Conservation (phyloP, 768 basidiomycete species). For the Macrolepiota dolichaula region DNA sequence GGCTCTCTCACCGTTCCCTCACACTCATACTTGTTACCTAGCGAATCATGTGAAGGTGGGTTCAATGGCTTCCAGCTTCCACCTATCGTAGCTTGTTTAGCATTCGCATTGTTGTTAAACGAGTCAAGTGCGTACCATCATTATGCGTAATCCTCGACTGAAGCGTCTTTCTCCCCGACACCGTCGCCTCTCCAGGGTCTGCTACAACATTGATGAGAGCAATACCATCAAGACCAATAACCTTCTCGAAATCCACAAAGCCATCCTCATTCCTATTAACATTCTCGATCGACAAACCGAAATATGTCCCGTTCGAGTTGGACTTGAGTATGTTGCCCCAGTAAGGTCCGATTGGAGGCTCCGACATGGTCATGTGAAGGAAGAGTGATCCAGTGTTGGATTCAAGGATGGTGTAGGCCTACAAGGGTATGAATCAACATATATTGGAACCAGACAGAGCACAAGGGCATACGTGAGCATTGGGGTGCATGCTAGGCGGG, state of each 20-base stretch:
- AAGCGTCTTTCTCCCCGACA: constrained; percentile 71
- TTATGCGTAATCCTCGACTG: constrained; percentile 94
- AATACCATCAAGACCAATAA: constrained; percentile 93
- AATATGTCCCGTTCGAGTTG: constrained; percentile 98
- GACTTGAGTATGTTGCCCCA: constrained; percentile 95
- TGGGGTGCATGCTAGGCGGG: constrained; percentile 86
- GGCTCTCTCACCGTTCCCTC: constrained; percentile 50
- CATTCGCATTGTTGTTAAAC: not conserved
- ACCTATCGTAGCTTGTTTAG: constrained; percentile 38
- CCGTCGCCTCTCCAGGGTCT: constrained; percentile 70
- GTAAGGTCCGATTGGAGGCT: constrained; percentile 54
- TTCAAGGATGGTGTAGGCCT: constrained; percentile 94
- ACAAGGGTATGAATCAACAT: not conserved
- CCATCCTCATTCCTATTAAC: constrained; percentile 89
- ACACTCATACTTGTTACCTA: constrained; percentile 71
- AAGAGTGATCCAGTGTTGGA: constrained; percentile 92
- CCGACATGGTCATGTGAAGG: constrained; percentile 92
- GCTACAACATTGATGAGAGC: constrained; percentile 89
- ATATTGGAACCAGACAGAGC: not conserved
- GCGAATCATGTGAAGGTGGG: constrained; percentile 76
- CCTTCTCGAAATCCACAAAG: constrained; percentile 97
- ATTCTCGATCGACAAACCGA: constrained; percentile 78
- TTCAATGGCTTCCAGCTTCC: constrained; percentile 82
- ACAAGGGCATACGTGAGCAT: constrained; percentile 68
- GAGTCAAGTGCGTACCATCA: constrained; percentile 58